These are phyloP conservation scores for Hevea brasiliensis DNA, from an alignment of 345 rosid genomes.

Conservation along the genomic window DNA sequence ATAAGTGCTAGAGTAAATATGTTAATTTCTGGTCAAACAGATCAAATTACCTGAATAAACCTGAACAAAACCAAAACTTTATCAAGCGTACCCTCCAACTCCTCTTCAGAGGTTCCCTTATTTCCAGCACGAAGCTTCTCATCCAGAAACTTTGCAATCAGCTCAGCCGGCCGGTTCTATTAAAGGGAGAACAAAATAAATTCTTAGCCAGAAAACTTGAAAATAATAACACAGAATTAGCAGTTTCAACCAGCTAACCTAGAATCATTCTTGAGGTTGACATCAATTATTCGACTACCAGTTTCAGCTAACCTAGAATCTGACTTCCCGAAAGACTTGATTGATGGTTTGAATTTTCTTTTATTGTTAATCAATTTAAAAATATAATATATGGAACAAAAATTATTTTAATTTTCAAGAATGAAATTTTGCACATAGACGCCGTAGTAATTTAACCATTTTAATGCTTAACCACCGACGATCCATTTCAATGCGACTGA, in stretches of 20 bases:
- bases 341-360: no score
- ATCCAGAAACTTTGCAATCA: conserved; percentile 95
- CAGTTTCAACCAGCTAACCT: not conserved
- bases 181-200: conserved; percentile 25
- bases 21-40: conserved; percentile 1
- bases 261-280: not conserved
- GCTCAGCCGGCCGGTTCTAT: conserved; percentile 97
- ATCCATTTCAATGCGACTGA: no score
- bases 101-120: conserved; percentile 99
- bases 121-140: conserved; percentile 99
- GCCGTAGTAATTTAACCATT: no score
- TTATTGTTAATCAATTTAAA: no score
- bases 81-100: conserved; percentile 94
- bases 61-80: conserved; percentile 95
- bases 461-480: no score
- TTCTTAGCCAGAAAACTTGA: conserved; percentile 15
- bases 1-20: conserved; percentile 1
- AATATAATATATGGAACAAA: no score
- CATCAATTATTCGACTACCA: not conserved
- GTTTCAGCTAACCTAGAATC: no score
- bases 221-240: not conserved
- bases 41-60: conserved; percentile 79
- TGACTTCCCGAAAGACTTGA: no score
- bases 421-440: no score
- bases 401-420: no score